These are phyloP conservation scores for Eucalyptus polyanthemos DNA, from an alignment of 345 rosid genomes.

Conservation along the genomic window DNA sequence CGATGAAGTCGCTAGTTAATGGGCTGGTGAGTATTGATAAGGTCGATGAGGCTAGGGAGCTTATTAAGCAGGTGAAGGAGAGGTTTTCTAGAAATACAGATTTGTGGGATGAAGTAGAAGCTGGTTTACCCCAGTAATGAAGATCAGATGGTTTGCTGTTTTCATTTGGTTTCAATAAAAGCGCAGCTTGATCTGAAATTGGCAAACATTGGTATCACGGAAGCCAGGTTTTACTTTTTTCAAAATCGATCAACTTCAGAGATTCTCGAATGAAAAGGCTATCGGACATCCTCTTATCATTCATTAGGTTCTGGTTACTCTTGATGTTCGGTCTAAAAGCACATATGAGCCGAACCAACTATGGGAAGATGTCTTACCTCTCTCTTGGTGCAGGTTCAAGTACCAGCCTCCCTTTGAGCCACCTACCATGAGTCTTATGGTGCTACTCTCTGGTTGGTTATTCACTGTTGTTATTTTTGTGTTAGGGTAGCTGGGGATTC, in stretches of 20 bases:
- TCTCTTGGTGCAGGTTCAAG: no score
- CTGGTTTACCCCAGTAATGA: slow-evolving; percentile 40
- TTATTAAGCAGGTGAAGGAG: slow-evolving; percentile 38
- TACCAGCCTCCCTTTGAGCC: no score
- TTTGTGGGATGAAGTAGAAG: slow-evolving; percentile 78
- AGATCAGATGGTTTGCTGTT: neutral
- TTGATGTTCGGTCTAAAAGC: no score
- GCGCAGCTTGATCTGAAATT: neutral
- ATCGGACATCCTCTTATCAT: neutral
- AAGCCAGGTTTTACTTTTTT: neutral
- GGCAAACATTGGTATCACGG: neutral
- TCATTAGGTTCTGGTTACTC: neutral
- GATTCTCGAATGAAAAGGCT: neutral
- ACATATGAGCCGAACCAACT: accelerated
- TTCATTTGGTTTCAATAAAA: neutral
- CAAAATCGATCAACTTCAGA: neutral
- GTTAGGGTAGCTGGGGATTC: no score
- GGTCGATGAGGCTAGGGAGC: slow-evolving; percentile 49
- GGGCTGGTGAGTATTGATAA: slow-evolving; percentile 42
- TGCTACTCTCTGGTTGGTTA: no score
- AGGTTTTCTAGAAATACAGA: slow-evolving; percentile 32
- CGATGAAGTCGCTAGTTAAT: slow-evolving; percentile 54
- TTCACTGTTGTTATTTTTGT: no score
- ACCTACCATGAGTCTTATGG: no score
- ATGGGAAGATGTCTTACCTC: no score